Evolutionary conservation across 176 grass and related monocot genomes (phyloP), one percentile per base, ranked within the genome.

Genomic region (Microstegium vimineum): DNA sequence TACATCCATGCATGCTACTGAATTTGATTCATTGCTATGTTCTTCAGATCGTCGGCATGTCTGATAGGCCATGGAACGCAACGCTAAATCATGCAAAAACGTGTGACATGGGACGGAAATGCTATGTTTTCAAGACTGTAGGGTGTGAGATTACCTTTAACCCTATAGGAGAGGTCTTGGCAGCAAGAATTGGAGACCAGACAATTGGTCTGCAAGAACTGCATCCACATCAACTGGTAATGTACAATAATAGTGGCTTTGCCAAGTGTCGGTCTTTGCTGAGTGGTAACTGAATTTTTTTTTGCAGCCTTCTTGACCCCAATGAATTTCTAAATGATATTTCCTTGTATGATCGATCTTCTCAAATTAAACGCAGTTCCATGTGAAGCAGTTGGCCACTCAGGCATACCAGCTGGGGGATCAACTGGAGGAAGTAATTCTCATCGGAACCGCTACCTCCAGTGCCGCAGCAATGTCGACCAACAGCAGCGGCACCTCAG

Each of bases 1-100:
- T n/a, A 41, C n/a, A 37, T 4, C 18, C 37, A 81, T 42, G 57
- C 20, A 43, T 74, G 42, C 13, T 62, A 20, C 10, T 60, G n/a
- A 49, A 62, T 62, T 69, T 47, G 1, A 23, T 69, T 13, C 62
- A 6, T 71, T 75, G 17, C 32, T 26, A 8, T 79, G 32, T 52
- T 54, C 14, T 88, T 42, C 54, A 88, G 84, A 73, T 89, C 10
- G 27, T 80, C 23, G 71, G 66, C 10, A 91, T 93, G 90, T 43
- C 90, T 56, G 85, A 89, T 30, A 81, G 49, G 31, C 62, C 9
- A 16, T 93, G 62, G 79, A 32, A 33, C 1, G 25, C 13, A 13
- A 90, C 89, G 40, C 49, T 82, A 17, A 54, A 84, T 7, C 93
- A 96, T 23, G 93, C 93, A 49, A 86, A 37, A 37, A 85, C 66